phyloP scores from a whole-genome alignment of 2,329 filamentous ascomycete genomes.

The Cercospora zeae-maydis region DNA sequence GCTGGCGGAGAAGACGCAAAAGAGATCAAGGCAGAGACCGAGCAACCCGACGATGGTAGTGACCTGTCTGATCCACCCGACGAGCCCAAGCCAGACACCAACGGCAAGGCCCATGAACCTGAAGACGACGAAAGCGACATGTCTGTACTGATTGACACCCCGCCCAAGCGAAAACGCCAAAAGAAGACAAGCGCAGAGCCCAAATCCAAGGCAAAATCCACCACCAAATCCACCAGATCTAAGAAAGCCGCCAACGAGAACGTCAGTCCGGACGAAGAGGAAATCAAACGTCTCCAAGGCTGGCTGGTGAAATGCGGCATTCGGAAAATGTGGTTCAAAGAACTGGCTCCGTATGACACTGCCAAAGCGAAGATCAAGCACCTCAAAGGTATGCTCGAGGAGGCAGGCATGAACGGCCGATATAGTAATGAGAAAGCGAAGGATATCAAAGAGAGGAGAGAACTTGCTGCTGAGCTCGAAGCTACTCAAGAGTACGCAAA shows the following conservation, averaged over 20 bases:
- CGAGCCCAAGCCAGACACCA: constrained; percentile 15
- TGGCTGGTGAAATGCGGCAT: constrained; percentile 88
- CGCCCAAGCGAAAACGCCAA: constrained; percentile 55
- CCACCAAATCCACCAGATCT: constrained; percentile 37
- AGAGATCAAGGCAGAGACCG: constrained; percentile 8
- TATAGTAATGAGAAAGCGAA: constrained; percentile 81
- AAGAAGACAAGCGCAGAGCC: constrained; percentile 38
- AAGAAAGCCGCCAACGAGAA: constrained; percentile 34
- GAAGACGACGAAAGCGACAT: constrained; percentile 56
- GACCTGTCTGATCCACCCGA: constrained; percentile 25
- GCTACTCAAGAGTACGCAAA: constrained; percentile 77
- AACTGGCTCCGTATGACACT: constrained; percentile 73
- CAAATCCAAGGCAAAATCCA: constrained; percentile 39
- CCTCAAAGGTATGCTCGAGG: constrained; percentile 71
- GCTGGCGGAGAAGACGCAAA: constrained; percentile 15
- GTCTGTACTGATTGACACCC: constrained; percentile 76
- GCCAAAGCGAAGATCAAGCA: constrained; percentile 76
- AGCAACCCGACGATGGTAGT: constrained; percentile 18
- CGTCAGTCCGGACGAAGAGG: constrained; percentile 62
- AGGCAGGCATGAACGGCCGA: constrained; percentile 82
- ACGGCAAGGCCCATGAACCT: constrained; percentile 15
- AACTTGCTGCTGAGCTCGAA: constrained; percentile 79
- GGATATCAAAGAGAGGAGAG: constrained; percentile 81
- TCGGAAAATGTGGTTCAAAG: constrained; percentile 84
- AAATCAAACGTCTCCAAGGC: constrained; percentile 83